phyloP scores from a whole-genome alignment of 257 asterid genomes.

The Anisodus acutangulus region DNA sequence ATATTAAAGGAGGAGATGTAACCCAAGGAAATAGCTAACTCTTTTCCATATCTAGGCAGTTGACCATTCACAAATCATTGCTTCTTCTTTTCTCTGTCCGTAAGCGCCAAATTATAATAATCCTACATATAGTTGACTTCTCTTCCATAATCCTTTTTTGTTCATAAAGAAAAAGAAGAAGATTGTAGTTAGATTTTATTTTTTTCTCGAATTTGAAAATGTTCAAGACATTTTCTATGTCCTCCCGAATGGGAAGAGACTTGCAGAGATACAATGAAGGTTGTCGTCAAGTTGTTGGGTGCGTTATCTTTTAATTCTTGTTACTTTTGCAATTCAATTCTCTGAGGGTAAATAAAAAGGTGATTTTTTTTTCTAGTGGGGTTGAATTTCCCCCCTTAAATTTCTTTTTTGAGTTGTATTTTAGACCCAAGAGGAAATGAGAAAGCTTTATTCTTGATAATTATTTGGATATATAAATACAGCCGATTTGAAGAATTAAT shows the following conservation, averaged over 20 bases:
- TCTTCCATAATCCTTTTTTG: background rate
- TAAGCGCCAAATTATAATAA: background rate
- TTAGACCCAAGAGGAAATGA: background rate
- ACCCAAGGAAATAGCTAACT: slow-evolving; percentile 24
- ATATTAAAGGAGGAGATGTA: background rate
- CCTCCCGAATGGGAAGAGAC: slow-evolving; percentile 57
- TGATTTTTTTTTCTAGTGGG: background rate
- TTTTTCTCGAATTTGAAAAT: slow-evolving; percentile 30
- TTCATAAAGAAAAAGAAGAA: slow-evolving; percentile 1
- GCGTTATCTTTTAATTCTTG: slow-evolving; percentile 22
- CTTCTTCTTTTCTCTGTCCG: background rate
- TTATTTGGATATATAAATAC: no score
- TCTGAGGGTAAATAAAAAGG: no score
- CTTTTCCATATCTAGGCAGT: slow-evolving; percentile 2
- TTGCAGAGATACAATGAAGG: slow-evolving; percentile 52
- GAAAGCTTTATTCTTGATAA: background rate
- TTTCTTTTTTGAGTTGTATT: background rate
- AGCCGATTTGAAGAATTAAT: no score
- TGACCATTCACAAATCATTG: background rate
- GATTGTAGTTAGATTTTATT: background rate
- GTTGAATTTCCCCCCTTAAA: background rate
- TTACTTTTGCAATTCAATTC: background rate
- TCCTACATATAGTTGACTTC: background rate
- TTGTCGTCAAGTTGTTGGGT: slow-evolving; percentile 62
- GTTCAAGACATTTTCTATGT: slow-evolving; percentile 41